Conservation (phyloP, 2,329 filamentous ascomycete genomes). For the Hypoxylon sp. region DNA sequence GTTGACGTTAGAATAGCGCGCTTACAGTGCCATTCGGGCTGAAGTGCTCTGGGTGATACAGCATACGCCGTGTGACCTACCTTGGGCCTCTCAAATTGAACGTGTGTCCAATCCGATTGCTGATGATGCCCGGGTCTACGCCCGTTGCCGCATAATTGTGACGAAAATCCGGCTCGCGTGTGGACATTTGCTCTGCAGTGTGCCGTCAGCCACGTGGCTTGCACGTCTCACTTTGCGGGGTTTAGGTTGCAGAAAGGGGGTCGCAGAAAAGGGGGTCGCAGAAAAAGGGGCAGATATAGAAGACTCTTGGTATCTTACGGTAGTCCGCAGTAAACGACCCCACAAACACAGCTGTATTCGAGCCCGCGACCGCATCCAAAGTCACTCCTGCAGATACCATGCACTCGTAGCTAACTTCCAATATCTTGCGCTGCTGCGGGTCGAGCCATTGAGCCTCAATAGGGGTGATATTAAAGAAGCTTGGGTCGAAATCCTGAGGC, state of each 20-base stretch:
- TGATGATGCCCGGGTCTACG: conserved; percentile 53
- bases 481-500: conserved; percentile 45
- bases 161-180: conserved; percentile 44
- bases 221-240: not conserved
- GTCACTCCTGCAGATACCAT: conserved; percentile 55
- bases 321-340: conserved; percentile 47
- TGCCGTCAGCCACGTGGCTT: not conserved
- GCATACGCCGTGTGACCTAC: conserved; percentile 19
- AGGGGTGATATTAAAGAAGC: conserved; percentile 57
- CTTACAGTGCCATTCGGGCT: not conserved
- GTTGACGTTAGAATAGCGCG: not conserved
- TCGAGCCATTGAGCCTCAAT: conserved; percentile 58
- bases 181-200: conserved; percentile 47
- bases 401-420: conserved; percentile 58
- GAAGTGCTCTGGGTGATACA: not conserved
- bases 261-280: not conserved
- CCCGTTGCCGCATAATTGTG: conserved; percentile 51
- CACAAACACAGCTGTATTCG: conserved; percentile 49
- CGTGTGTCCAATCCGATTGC: conserved; percentile 55
- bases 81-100: conserved; percentile 55
- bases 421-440: conserved; percentile 57
- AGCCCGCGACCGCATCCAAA: conserved; percentile 46
- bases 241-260: not conserved
- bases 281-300: not conserved
- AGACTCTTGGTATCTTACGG: conserved; percentile 19